These are phyloP conservation scores for Mikania micrantha DNA, from an alignment of 129 eudicot genomes.

Conservation along the genomic window DNA sequence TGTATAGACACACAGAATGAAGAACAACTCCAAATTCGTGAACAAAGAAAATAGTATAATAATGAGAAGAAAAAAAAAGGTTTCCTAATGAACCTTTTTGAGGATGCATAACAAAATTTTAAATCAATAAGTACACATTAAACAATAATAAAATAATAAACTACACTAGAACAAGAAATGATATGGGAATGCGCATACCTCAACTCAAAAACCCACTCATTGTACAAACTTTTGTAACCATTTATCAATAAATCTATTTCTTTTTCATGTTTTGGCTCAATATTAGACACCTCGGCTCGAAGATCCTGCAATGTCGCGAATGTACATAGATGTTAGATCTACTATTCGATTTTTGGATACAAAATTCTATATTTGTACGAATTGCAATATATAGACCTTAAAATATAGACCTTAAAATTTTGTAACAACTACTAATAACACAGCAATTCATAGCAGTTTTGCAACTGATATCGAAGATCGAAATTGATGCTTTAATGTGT, in stretches of 20 bases:
- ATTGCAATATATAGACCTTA: not conserved
- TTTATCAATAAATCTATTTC: slow-evolving; percentile 52
- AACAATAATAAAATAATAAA: not conserved
- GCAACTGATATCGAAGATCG: not conserved
- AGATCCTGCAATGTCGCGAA: slow-evolving; percentile 47
- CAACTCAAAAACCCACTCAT: slow-evolving; percentile 66
- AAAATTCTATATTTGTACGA: not conserved
- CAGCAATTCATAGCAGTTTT: not conserved
- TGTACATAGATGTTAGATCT: not conserved
- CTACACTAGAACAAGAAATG: not conserved
- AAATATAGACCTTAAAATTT: not conserved
- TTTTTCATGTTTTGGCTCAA: slow-evolving; percentile 78
- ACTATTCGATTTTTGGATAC: not conserved
- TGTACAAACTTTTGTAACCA: slow-evolving; percentile 56
- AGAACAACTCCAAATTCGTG: no score
- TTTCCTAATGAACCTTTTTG: not conserved
- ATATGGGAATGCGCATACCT: slow-evolving; percentile 29
- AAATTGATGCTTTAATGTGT: not conserved
- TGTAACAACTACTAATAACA: not conserved
- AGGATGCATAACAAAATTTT: not conserved
- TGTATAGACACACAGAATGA: no score
- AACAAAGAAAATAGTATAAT: no score
- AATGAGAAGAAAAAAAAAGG: no score
- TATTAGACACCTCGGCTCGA: slow-evolving; percentile 56
- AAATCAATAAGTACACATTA: not conserved